Conservation (phyloP, 225 moss, liverwort and hornwort species). For the Anthoceros angustus region DNA sequence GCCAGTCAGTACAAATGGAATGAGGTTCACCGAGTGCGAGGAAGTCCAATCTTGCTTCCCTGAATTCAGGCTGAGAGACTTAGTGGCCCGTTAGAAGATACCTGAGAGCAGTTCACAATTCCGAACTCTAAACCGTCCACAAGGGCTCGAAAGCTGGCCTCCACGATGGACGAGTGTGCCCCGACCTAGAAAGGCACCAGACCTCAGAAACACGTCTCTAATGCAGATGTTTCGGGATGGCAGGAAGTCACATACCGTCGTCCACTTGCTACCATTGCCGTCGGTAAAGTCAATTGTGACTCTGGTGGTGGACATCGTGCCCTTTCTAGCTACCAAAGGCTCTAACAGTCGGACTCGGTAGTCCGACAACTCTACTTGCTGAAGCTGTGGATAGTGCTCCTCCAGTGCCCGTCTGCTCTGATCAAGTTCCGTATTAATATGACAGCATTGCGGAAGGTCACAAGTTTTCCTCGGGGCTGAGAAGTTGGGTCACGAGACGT, state of each 20-base stretch:
- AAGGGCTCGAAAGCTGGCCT: conserved; percentile 1
- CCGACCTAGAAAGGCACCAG: background rate
- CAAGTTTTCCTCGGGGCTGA: background rate
- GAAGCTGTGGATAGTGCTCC: background rate
- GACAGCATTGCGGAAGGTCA: background rate
- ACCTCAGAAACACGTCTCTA: too few species aligned
- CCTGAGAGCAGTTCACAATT: conserved; percentile 2
- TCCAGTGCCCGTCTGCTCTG: background rate
- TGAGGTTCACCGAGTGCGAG: background rate
- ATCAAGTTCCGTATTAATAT: background rate
- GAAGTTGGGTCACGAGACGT: background rate
- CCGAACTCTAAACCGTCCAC: conserved; percentile 1
- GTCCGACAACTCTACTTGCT: conserved; percentile 3
- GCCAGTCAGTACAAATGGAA: too few species aligned
- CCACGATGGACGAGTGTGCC: background rate
- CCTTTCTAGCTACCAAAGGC: background rate
- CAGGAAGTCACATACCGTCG: background rate
- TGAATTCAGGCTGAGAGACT: background rate
- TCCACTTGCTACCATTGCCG: background rate
- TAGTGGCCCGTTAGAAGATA: background rate
- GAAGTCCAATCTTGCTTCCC: too few species aligned
- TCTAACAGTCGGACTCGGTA: background rate
- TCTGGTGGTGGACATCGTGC: background rate
- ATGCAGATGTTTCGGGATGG: too few species aligned
- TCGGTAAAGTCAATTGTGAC: background rate